A percentile compares a stretch with the other conserved stretches of the same genome.
Conservation (phyloP, 495 filamentous ascomycete species). For the Xylaria acuta region DNA sequence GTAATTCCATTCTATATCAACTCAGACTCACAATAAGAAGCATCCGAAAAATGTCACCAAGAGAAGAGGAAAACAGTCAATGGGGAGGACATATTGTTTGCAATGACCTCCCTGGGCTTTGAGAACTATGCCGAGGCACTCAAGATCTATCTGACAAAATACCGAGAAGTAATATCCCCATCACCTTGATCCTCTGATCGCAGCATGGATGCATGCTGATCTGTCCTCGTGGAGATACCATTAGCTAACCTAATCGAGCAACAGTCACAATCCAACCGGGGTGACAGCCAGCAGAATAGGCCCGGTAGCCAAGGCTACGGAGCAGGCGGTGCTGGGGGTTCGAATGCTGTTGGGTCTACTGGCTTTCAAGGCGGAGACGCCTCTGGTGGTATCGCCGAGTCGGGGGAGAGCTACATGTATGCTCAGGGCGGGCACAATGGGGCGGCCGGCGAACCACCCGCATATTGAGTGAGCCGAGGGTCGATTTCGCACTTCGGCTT, state of each 20-base stretch:
- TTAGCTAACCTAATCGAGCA: constrained; percentile 46
- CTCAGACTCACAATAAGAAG: constrained; percentile 56
- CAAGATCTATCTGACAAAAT: constrained; percentile 97
- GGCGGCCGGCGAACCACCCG: constrained; percentile 57
- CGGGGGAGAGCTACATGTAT: constrained; percentile 67
- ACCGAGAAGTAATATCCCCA: constrained; percentile 83
- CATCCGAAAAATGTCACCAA: constrained; percentile 98
- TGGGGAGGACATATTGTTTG: constrained; percentile 97
- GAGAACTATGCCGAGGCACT: constrained; percentile 98
- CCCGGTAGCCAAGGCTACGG: constrained; percentile 75
- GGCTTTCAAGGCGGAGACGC: constrained; percentile 64
- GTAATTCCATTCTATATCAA: constrained; percentile 25
- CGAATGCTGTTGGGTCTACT: constrained; percentile 49
- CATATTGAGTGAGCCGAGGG: constrained; percentile 12
- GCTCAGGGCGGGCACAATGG: constrained; percentile 75
- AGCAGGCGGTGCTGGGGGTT: constrained; percentile 52
- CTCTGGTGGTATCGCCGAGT: constrained; percentile 65
- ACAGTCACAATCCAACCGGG: constrained; percentile 78
- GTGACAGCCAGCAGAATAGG: constrained; percentile 71
- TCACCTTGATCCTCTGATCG: constrained; percentile 15
- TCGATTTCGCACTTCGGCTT: constrained; percentile 2
- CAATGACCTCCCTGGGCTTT: constrained; percentile 98
- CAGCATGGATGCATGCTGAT: constrained; percentile 15
- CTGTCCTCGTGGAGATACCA: neutral
- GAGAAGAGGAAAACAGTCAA: constrained; percentile 99